Base-by-base conservation (phyloP, 1,139 yeast species). In the Suhomyces atakaporum region DNA sequence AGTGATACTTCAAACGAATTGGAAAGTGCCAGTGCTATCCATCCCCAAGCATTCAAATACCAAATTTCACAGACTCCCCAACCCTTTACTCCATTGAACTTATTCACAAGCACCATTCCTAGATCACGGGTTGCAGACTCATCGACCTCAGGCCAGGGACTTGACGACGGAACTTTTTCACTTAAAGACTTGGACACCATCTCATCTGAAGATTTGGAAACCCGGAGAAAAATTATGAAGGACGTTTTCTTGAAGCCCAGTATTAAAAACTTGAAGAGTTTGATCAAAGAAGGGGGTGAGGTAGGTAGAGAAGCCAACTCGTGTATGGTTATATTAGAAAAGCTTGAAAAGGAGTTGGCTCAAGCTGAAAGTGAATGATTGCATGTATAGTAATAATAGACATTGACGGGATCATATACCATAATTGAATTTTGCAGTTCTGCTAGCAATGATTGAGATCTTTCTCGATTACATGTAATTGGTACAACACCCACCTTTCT, bases 271-370 rank as follows among this genome's bases (percentile, higher is more conserved):
- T 64, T 84, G 19, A 66, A 60, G 2, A 64, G 66, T 26, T 56
- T 79, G 28, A 57, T 77, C 7, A 80, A 79, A 49, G 95, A 86
- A 50, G 90, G 89, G 7, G 94, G 94, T 3, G 89, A 83, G 42
- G 65, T 75, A 9, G 92, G 89, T 3, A 74, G 81, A 43, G 71
- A 69, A 33, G 83, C 87, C 8, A 71, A 71, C 35, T 50, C 56
- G 6, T 60, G 68, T 39, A 36, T 62, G 25, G 52, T 28, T 3
- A 38, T 56, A 1, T 42, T 59, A 31, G 49, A 48, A 10, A 38
- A 43, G 27, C 42, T 54, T 21, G 23, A 20, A 6, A 11, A 12
- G 4, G 23, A 11, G 12, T 27, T 27, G 28, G 27, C 11, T 7
- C 16, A 25, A 5, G 15, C 15, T n/a, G 22, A 26, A 18, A 18